Conservation (phyloP, 2,329 filamentous ascomycete genomes). For the Biscogniauxia marginata region DNA sequence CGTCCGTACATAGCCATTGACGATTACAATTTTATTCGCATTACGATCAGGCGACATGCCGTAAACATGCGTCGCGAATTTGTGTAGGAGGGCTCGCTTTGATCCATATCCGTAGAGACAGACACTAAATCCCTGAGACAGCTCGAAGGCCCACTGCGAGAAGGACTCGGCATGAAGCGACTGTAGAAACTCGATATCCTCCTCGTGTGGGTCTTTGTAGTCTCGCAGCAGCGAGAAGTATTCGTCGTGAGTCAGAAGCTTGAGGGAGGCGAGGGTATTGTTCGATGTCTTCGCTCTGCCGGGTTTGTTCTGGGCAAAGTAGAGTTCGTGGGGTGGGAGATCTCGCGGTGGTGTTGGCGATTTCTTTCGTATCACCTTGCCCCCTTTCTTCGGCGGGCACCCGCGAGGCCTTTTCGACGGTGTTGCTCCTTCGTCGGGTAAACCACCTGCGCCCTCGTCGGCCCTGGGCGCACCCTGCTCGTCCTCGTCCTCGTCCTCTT, state of each 20-base stretch:
- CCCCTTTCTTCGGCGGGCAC: conserved; percentile 41
- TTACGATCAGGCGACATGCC: conserved; percentile 37
- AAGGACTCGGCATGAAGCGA: conserved; percentile 79
- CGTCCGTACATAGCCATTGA: conserved; percentile 79
- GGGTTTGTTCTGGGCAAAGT: conserved; percentile 88
- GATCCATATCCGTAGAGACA: conserved; percentile 93
- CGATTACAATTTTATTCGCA: conserved; percentile 67
- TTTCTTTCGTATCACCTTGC: conserved; percentile 47
- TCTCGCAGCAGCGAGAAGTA: conserved; percentile 72
- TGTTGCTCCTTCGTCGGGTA: conserved; percentile 32
- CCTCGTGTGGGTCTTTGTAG: conserved; percentile 66
- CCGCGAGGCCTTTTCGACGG: conserved; percentile 51
- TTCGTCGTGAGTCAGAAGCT: conserved; percentile 84
- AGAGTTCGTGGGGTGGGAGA: conserved; percentile 83
- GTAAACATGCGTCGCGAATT: conserved; percentile 72
- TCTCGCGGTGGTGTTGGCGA: conserved; percentile 79
- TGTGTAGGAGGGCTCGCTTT: conserved; percentile 71
- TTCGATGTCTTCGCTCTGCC: conserved; percentile 81
- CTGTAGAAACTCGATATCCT: conserved; percentile 69
- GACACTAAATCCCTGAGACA: conserved; percentile 81
- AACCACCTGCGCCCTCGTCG: conserved; percentile 28
- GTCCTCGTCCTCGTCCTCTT: conserved; percentile 43
- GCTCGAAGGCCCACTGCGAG: conserved; percentile 89
- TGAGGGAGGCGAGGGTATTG: conserved; percentile 73
- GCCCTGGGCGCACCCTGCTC: conserved; percentile 24